phyloP scores from a whole-genome alignment of 2,329 filamentous ascomycete species.

The Zalaria obscura region DNA sequence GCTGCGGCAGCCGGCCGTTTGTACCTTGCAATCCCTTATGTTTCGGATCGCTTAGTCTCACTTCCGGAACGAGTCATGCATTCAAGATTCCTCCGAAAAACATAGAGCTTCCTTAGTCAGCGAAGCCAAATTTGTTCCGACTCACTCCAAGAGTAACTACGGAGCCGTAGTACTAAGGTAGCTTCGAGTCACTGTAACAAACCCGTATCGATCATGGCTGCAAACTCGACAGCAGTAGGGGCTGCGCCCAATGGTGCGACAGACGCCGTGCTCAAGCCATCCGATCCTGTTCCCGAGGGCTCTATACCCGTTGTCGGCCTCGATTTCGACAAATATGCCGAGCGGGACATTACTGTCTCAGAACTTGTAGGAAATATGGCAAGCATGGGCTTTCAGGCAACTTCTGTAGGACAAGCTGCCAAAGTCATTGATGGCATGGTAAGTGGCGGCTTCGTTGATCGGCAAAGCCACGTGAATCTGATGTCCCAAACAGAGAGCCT shows the following conservation, averaged over 20 bases:
- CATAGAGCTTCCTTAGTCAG: background rate
- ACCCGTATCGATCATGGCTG: too few species aligned
- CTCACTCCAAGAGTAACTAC: background rate
- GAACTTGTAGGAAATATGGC: conserved; percentile 72
- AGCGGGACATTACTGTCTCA: conserved; percentile 65
- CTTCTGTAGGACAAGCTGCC: conserved; percentile 71
- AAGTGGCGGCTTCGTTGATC: conserved; percentile 14
- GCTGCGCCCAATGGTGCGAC: conserved; percentile 36
- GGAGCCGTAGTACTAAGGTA: too few species aligned
- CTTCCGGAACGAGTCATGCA: too few species aligned
- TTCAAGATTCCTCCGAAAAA: too few species aligned
- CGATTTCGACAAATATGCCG: conserved; percentile 74
- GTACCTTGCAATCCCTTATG: too few species aligned
- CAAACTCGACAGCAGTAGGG: conserved; percentile 6
- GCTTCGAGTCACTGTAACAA: too few species aligned
- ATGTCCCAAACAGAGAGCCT: conserved; percentile 46
- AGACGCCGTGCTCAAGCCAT: conserved; percentile 73
- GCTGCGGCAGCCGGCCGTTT: too few species aligned
- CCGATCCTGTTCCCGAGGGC: conserved; percentile 64
- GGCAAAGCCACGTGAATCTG: background rate
- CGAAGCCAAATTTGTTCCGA: background rate
- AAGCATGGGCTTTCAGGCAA: conserved; percentile 75
- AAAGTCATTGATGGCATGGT: conserved; percentile 96
- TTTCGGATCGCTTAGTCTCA: too few species aligned
- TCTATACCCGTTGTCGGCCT: conserved; percentile 77